A percentile compares a stretch with the other conserved stretches of the same genome.
These are phyloP conservation scores for Herpotrichia juniperi DNA, from an alignment of 2,329 filamentous ascomycete species.

Conservation along the genomic window DNA sequence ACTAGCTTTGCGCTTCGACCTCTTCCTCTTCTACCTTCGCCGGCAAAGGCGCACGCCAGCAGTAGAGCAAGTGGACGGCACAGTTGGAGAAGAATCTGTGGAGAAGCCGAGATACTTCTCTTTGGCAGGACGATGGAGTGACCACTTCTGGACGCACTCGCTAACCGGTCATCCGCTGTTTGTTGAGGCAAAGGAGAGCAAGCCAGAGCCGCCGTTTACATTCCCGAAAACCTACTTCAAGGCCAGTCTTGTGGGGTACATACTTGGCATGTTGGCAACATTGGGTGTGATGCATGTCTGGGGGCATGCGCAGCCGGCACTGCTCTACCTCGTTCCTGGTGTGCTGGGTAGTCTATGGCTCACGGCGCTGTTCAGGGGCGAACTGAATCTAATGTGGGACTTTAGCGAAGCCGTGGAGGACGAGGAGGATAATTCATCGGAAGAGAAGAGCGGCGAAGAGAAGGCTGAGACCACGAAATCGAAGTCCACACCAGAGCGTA, in stretches of 20 bases:
- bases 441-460: conserved; percentile 10
- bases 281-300: conserved; percentile 78
- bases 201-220: conserved; percentile 37
- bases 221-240: conserved; percentile 90
- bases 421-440: conserved; percentile 24
- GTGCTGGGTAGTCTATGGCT: conserved; percentile 78
- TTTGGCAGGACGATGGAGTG: conserved; percentile 77
- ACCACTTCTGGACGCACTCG: conserved; percentile 75
- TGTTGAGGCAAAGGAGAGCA: conserved; percentile 10
- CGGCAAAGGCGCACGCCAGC: conserved; percentile 56
- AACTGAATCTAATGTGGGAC: conserved; percentile 76
- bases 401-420: conserved; percentile 72
- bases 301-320: conserved; percentile 83
- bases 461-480: no score
- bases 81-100: conserved; percentile 6
- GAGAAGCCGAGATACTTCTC: conserved; percentile 51
- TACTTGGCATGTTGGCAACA: conserved; percentile 77
- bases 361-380: conserved; percentile 73
- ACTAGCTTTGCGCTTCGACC: conserved; percentile 87
- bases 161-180: conserved; percentile 36
- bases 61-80: conserved; percentile 10
- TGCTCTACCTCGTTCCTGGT: conserved; percentile 90
- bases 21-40: conserved; percentile 80
- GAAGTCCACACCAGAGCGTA: conserved; percentile 10
- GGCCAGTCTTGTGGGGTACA: conserved; percentile 77